These are phyloP conservation scores for Aspergillus bombycis DNA, from an alignment of 2,329 filamentous ascomycete genomes.

Conservation along the genomic window DNA sequence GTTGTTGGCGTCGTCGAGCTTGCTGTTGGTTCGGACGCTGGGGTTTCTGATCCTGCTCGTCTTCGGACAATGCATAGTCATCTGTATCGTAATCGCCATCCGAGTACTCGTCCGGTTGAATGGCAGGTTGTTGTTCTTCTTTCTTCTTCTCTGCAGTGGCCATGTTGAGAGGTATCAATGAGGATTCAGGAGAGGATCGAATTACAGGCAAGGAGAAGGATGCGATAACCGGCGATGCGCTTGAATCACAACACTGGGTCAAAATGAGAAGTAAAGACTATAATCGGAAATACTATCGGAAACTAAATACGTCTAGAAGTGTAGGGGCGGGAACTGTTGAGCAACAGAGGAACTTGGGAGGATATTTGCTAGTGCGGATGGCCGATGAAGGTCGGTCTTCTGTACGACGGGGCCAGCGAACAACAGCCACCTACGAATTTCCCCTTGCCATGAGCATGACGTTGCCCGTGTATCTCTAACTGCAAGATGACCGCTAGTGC, in stretches of 20 bases:
- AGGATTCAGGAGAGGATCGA: neutral
- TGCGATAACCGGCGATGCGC: neutral
- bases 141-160: constrained; percentile 35
- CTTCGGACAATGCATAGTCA: constrained; percentile 30
- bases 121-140: constrained; percentile 27
- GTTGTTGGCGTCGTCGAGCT: constrained; percentile 24
- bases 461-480: constrained; percentile 1
- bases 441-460: constrained; percentile 5
- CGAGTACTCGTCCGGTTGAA: constrained; percentile 31
- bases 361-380: neutral
- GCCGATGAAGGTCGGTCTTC: neutral
- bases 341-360: neutral
- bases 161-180: constrained; percentile 20
- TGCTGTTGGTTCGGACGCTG: constrained; percentile 20
- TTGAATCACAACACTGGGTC: neutral
- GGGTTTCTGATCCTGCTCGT: constrained; percentile 22
- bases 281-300: neutral
- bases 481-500: constrained; percentile 5
- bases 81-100: constrained; percentile 33
- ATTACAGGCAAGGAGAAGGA: neutral
- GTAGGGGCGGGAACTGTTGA: neutral
- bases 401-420: neutral
- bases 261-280: neutral
- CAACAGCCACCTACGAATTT: constrained; percentile 7
- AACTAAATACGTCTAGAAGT: neutral